A percentile compares a stretch with the other conserved stretches of the same genome.
Conservation (phyloP, 2,329 filamentous ascomycete species). For the Paraphaeosphaeria sporulosa region DNA sequence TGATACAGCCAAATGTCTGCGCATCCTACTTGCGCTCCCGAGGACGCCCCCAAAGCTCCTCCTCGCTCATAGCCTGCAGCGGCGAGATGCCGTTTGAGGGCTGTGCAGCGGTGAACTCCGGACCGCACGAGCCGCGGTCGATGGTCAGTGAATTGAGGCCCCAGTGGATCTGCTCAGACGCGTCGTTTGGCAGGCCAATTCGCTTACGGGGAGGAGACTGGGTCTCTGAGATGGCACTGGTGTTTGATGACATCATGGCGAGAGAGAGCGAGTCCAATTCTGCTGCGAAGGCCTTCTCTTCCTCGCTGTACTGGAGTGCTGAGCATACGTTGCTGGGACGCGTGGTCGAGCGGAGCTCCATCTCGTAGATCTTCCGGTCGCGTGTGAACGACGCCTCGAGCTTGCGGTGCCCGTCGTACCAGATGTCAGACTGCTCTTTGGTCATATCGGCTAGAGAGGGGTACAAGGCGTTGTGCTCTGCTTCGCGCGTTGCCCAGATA, state of each 20-base stretch:
- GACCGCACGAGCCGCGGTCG: slow-evolving; percentile 42
- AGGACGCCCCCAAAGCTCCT: slow-evolving; percentile 32
- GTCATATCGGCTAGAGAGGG: slow-evolving; percentile 40
- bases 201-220: slow-evolving; percentile 23
- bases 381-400: slow-evolving; percentile 37
- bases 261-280: slow-evolving; percentile 43
- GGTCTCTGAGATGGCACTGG: slow-evolving; percentile 14
- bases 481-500: slow-evolving; percentile 39
- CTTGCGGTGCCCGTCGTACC: slow-evolving; percentile 38
- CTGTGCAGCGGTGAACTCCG: slow-evolving; percentile 36
- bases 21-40: slow-evolving; percentile 2
- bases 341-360: slow-evolving; percentile 31
- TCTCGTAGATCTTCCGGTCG: slow-evolving; percentile 36
- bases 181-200: slow-evolving; percentile 38
- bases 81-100: slow-evolving; percentile 20
- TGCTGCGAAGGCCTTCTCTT: slow-evolving; percentile 41
- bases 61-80: slow-evolving; percentile 23
- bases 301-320: slow-evolving; percentile 37
- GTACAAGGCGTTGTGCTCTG: slow-evolving; percentile 36
- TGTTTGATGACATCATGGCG: slow-evolving; percentile 35
- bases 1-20: not conserved
- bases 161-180: slow-evolving; percentile 48
- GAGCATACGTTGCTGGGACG: slow-evolving; percentile 43
- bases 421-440: slow-evolving; percentile 41
- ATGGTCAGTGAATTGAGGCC: slow-evolving; percentile 40